phyloP scores from a whole-genome alignment of 176 grass and related monocot genomes.

The Lolium perenne region DNA sequence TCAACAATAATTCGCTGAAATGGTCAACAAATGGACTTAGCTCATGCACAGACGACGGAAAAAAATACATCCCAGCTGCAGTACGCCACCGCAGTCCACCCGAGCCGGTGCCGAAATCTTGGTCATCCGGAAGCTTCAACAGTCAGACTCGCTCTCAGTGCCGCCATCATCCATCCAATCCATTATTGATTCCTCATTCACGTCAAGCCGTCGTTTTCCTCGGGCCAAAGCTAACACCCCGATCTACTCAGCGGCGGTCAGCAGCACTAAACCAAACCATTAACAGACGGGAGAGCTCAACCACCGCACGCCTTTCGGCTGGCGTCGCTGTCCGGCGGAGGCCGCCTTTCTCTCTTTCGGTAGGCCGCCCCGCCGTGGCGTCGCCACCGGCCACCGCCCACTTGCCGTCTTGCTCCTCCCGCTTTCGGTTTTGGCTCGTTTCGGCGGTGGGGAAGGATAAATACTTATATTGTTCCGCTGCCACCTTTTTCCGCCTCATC shows the following conservation, averaged over 20 bases:
- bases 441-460: neutral
- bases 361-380: conserved; percentile 31
- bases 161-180: neutral
- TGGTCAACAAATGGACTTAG: no score
- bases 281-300: conserved; percentile 1
- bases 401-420: neutral
- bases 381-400: conserved; percentile 31
- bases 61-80: no score
- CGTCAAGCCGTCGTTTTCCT: conserved; percentile 20
- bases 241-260: neutral
- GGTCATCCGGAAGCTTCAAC: neutral
- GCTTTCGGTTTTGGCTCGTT: conserved; percentile 52
- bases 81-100: neutral
- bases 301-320: conserved; percentile 50
- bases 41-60: no score
- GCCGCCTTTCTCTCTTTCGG: conserved; percentile 26
- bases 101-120: neutral
- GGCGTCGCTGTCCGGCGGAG: conserved; percentile 38
- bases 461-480: conserved; percentile 17
- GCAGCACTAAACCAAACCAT: conserved; percentile 10
- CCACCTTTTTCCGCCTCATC: conserved; percentile 46
- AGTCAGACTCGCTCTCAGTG: neutral
- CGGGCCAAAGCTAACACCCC: conserved; percentile 12
- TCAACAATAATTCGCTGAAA: no score
- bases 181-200: neutral